Evolutionary conservation across 495 filamentous ascomycete genomes (phyloP).

Genomic region (Xylaria intraflava): DNA sequence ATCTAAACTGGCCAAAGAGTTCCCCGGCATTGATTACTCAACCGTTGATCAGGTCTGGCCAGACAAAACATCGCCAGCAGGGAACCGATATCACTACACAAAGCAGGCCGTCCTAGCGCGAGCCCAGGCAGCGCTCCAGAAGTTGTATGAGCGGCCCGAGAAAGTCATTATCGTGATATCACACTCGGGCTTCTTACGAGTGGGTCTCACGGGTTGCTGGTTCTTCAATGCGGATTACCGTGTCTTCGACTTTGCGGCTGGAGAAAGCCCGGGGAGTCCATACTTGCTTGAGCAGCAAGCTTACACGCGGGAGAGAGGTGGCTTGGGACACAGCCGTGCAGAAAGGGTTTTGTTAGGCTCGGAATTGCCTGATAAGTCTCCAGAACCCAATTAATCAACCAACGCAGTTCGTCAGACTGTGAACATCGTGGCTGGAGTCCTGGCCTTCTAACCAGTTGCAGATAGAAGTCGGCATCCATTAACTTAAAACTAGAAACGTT

Average conservation of each 20-base stretch:
- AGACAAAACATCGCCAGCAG: slow-evolving; percentile 43
- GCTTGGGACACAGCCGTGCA: slow-evolving; percentile 24
- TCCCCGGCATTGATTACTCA: slow-evolving; percentile 48
- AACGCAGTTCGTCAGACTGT: no score
- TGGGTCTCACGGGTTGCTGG: slow-evolving; percentile 38
- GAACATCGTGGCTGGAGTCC: no score
- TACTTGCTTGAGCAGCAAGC: slow-evolving; percentile 38
- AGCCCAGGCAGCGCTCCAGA: slow-evolving; percentile 40
- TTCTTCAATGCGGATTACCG: slow-evolving; percentile 57
- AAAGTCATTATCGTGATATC: slow-evolving; percentile 55
- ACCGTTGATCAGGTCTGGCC: slow-evolving; percentile 50
- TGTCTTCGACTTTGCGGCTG: slow-evolving; percentile 50
- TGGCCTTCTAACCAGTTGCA: no score
- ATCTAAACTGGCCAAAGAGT: slow-evolving; percentile 35
- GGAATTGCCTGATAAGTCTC: slow-evolving; percentile 20
- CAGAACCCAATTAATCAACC: slow-evolving; percentile 12
- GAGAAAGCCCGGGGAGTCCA: slow-evolving; percentile 18
- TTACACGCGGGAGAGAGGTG: slow-evolving; percentile 31
- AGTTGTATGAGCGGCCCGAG: slow-evolving; percentile 47
- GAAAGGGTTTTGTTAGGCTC: slow-evolving; percentile 21
- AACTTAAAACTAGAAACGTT: no score
- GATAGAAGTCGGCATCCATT: no score
- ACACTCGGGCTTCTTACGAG: slow-evolving; percentile 52
- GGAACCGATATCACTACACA: slow-evolving; percentile 40
- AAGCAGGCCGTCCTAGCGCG: slow-evolving; percentile 40